Percentiles rank a stretch among this genome's conserved stretches.
Evolutionary conservation across 2,329 filamentous ascomycete genomes (phyloP).

Genomic region (Lachnellula occidentalis): DNA sequence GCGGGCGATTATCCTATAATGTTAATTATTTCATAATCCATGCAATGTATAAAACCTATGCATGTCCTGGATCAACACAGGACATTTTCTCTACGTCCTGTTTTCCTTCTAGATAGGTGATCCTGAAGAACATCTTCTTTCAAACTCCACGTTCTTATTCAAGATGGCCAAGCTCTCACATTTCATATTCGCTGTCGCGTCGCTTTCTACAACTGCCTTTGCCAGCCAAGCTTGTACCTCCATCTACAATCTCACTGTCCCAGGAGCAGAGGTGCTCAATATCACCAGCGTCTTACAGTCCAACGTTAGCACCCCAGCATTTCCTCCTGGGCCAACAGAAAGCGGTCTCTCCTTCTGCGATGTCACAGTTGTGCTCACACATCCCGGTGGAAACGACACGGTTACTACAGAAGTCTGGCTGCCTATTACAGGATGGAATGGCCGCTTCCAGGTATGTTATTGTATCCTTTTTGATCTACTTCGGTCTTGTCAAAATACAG

Average conservation of each 20-base stretch:
- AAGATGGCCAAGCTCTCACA: not conserved
- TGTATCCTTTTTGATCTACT: no score
- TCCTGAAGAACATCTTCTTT: no score
- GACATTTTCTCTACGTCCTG: no score
- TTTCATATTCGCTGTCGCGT: not conserved
- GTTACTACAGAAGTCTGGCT: conserved; percentile 25
- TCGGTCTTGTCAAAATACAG: no score
- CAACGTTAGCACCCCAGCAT: not conserved
- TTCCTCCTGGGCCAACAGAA: not conserved
- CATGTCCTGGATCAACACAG: no score
- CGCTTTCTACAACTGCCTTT: not conserved
- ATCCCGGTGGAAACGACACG: conserved; percentile 19
- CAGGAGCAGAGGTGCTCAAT: not conserved
- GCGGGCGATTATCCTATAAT: no score
- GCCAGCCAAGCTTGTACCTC: not conserved
- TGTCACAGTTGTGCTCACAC: conserved; percentile 26
- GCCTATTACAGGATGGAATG: conserved; percentile 28
- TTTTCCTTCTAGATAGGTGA: no score
- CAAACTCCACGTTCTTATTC: no score
- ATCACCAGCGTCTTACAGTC: not conserved
- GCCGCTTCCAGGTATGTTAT: conserved; percentile 19
- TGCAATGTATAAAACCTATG: no score
- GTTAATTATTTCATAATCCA: no score
- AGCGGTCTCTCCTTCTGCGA: conserved; percentile 22
- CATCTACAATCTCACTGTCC: not conserved